Conservation (phyloP, 2,329 filamentous ascomycete genomes). For the Knufia petricola region DNA sequence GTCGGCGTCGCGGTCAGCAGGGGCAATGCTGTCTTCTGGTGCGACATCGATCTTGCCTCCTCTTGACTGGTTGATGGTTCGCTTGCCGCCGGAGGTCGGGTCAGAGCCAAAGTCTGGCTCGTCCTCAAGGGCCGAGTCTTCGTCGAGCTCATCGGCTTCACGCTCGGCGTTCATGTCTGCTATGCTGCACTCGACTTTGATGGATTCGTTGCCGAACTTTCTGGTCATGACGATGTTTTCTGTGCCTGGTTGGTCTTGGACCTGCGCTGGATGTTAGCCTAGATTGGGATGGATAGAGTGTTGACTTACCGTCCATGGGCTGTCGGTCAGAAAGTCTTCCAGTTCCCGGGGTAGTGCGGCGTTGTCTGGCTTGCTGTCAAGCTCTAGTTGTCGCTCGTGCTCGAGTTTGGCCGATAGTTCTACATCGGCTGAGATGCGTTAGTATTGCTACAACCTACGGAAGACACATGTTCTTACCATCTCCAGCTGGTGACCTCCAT, state of each 20-base stretch:
- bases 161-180: slow-evolving; percentile 64
- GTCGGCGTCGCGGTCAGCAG: slow-evolving; percentile 47
- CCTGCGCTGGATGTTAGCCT: slow-evolving; percentile 27
- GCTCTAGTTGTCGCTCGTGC: slow-evolving; percentile 74
- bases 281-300: background rate
- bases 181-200: slow-evolving; percentile 75
- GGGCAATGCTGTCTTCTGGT: slow-evolving; percentile 47
- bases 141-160: slow-evolving; percentile 43
- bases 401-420: slow-evolving; percentile 81
- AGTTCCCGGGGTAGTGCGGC: slow-evolving; percentile 66
- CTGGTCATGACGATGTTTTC: slow-evolving; percentile 81
- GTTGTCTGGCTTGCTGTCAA: slow-evolving; percentile 59
- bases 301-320: slow-evolving; percentile 60
- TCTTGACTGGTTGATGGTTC: slow-evolving; percentile 45
- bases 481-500: slow-evolving; percentile 36
- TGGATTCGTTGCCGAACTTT: slow-evolving; percentile 80
- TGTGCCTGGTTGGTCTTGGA: slow-evolving; percentile 68
- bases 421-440: slow-evolving; percentile 47
- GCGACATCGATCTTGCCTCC: slow-evolving; percentile 46
- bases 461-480: slow-evolving; percentile 33
- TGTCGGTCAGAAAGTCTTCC: slow-evolving; percentile 80
- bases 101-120: slow-evolving; percentile 44
- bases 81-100: slow-evolving; percentile 45
- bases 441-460: slow-evolving; percentile 10
- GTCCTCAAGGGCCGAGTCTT: slow-evolving; percentile 45